Conservation (phyloP, 1,284 basidiomycete genomes). For the Agaricales sp. region DNA sequence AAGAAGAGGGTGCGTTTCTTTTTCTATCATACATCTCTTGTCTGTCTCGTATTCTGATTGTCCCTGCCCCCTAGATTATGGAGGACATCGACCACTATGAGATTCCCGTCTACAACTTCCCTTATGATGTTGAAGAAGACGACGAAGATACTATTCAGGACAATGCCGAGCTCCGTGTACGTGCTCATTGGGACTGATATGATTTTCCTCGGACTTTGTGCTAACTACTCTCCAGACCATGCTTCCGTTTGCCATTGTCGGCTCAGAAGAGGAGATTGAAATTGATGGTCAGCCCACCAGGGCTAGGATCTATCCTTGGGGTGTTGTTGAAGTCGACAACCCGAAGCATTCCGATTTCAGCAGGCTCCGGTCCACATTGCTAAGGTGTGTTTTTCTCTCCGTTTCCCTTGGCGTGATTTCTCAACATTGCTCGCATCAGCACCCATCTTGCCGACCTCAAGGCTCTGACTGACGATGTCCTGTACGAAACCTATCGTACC, state of each 20-base stretch:
- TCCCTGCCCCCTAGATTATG: conserved; percentile 85
- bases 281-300: conserved; percentile 87
- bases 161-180: conserved; percentile 86
- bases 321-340: conserved; percentile 97
- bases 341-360: conserved; percentile 98
- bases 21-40: background rate
- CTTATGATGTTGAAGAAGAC: conserved; percentile 97
- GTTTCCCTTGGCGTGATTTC: background rate
- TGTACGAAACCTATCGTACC: conserved; percentile 95
- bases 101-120: conserved; percentile 99
- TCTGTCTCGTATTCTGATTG: background rate
- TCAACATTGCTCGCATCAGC: conserved; percentile 28
- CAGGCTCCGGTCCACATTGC: conserved; percentile 80
- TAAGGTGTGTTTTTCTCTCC: conserved; percentile 48
- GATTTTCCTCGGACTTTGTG: conserved; percentile 3
- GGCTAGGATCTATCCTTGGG: conserved; percentile 96
- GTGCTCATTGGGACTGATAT: conserved; percentile 13
- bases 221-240: conserved; percentile 42
- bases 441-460: conserved; percentile 94
- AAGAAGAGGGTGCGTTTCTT: conserved; percentile 77
- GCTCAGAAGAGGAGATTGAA: conserved; percentile 94
- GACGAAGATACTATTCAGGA: conserved; percentile 98
- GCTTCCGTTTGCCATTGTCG: conserved; percentile 95
- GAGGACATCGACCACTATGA: conserved; percentile 99
- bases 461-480: conserved; percentile 90